phyloP scores from a whole-genome alignment of 2,329 filamentous ascomycete species.

The Hirsutella thompsonii region DNA sequence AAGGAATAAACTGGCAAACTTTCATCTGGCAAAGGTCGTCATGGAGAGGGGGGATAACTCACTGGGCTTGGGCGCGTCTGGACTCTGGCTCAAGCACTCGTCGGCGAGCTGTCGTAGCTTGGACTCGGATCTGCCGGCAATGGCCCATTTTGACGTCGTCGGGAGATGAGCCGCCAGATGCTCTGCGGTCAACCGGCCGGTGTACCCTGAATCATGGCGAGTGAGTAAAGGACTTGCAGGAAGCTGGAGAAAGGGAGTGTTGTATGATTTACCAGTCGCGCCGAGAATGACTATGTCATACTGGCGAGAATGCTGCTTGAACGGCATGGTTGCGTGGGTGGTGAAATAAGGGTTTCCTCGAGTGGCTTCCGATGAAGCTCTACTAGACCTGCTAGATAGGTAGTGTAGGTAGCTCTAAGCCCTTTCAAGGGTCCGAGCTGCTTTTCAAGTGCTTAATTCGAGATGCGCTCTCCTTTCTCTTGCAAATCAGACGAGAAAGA shows the following conservation, averaged over 20 bases:
- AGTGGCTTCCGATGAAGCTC: no score
- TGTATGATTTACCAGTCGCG: constrained; percentile 33
- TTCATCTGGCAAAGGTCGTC: not conserved
- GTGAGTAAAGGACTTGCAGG: not conserved
- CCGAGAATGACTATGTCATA: constrained; percentile 47
- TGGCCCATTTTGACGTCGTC: constrained; percentile 72
- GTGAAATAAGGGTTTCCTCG: no score
- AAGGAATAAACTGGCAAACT: no score
- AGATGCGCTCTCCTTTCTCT: no score
- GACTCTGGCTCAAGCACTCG: constrained; percentile 52
- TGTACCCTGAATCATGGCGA: constrained; percentile 53
- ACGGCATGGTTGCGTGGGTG: constrained; percentile 23
- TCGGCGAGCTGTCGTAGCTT: constrained; percentile 61
- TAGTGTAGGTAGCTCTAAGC: no score
- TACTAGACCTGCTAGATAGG: no score
- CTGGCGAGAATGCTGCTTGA: constrained; percentile 30
- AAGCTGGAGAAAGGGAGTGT: not conserved
- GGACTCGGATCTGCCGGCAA: constrained; percentile 66
- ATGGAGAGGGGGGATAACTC: constrained; percentile 12
- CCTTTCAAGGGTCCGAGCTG: no score
- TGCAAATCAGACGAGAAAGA: no score
- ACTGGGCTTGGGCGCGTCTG: constrained; percentile 61
- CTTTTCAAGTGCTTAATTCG: no score
- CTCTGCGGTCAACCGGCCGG: constrained; percentile 63
- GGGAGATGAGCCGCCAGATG: constrained; percentile 60